phyloP scores from a whole-genome alignment of 2,329 filamentous ascomycete species.

The Passalora sequoiae region DNA sequence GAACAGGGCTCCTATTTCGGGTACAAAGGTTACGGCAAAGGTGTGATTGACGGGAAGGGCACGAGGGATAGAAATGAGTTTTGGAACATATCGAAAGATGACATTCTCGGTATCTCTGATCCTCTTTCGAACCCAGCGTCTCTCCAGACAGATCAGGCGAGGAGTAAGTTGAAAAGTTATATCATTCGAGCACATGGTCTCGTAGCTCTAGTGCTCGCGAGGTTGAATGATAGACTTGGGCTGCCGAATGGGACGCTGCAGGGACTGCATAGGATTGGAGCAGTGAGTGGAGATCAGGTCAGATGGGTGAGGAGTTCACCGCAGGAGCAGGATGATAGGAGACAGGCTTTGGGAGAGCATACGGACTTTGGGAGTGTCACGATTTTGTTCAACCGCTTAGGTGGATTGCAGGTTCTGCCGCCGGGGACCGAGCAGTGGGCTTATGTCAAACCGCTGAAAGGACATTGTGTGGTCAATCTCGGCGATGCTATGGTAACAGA shows the following conservation, averaged over 20 bases:
- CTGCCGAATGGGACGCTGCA: conserved; percentile 41
- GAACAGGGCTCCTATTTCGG: conserved; percentile 49
- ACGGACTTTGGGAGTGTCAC: conserved; percentile 56
- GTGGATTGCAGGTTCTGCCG: conserved; percentile 51
- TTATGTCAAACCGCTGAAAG: conserved; percentile 49
- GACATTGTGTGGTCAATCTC: conserved; percentile 46
- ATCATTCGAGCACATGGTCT: conserved; percentile 44
- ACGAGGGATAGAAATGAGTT: conserved; percentile 51
- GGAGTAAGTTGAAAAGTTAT: conserved; percentile 40
- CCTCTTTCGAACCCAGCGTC: conserved; percentile 41
- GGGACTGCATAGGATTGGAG: conserved; percentile 43
- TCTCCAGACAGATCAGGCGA: conserved; percentile 32
- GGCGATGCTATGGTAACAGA: conserved; percentile 41
- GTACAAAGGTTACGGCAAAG: conserved; percentile 35
- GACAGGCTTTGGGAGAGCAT: conserved; percentile 43
- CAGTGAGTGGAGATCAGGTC: conserved; percentile 49
- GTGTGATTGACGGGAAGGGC: conserved; percentile 45
- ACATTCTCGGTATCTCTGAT: conserved; percentile 37
- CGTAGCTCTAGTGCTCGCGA: conserved; percentile 41
- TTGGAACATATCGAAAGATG: conserved; percentile 54
- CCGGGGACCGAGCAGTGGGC: conserved; percentile 39
- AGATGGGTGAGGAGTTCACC: conserved; percentile 35
- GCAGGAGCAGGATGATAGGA: background rate
- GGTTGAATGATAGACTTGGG: conserved; percentile 43
- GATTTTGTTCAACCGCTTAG: conserved; percentile 52